phyloP scores from a whole-genome alignment of 169 alveolate genomes.

The Eimeria maxima region DNA sequence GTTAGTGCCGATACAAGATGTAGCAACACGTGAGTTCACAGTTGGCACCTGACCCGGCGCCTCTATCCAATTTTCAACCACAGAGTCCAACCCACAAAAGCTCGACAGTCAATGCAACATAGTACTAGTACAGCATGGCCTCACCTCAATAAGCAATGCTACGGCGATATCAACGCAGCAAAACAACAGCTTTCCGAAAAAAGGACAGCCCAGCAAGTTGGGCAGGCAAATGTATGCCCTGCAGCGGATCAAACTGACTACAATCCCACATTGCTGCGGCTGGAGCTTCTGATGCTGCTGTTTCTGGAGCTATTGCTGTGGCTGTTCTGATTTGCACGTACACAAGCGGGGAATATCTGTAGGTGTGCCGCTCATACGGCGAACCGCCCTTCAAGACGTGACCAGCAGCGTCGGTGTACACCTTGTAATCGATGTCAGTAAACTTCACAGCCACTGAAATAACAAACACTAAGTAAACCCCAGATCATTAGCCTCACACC shows the following conservation, averaged over 20 bases:
- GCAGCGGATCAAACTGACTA: background rate
- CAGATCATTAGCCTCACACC: background rate
- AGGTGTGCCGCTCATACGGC: conserved; percentile 98
- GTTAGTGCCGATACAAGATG: background rate
- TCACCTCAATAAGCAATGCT: conserved; percentile 90
- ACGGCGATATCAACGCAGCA: conserved; percentile 92
- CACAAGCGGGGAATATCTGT: conserved; percentile 98
- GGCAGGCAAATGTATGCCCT: conserved; percentile 90
- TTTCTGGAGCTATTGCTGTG: background rate
- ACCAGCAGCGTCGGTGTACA: conserved; percentile 98
- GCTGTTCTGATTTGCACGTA: background rate
- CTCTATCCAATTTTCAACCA: background rate
- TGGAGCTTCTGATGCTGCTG: conserved; percentile 25
- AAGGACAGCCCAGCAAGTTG: conserved; percentile 85
- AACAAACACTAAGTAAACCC: background rate
- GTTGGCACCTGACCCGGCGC: background rate
- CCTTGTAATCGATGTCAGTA: conserved; percentile 99
- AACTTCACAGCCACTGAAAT: conserved; percentile 91
- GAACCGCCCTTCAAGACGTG: conserved; percentile 95
- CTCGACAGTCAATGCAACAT: background rate
- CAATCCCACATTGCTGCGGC: background rate
- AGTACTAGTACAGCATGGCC: conserved; percentile 1
- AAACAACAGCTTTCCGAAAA: conserved; percentile 95
- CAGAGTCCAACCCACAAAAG: background rate
- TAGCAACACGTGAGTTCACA: background rate